phyloP scores from a whole-genome alignment of 129 eudicot species.

The Smallanthus sonchifolius region DNA sequence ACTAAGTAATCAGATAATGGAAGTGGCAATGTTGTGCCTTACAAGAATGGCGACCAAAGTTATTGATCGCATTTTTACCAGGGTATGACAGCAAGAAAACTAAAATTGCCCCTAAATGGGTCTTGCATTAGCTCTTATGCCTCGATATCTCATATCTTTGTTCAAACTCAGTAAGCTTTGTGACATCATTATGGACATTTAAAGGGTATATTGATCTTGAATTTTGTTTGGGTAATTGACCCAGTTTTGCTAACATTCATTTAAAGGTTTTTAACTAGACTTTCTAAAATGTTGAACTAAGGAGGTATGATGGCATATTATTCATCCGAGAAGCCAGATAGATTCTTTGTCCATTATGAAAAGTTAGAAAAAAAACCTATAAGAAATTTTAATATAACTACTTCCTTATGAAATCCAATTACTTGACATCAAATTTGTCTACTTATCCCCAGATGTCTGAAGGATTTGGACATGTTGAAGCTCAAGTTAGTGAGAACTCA shows the following conservation, averaged over 20 bases:
- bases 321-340: not conserved
- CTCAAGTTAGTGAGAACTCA: no score
- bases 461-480: no score
- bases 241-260: conserved; percentile 39
- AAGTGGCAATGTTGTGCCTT: conserved; percentile 68
- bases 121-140: conserved; percentile 69
- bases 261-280: not conserved
- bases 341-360: conserved; percentile 10
- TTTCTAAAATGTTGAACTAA: not conserved
- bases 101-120: conserved; percentile 59
- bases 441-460: no score
- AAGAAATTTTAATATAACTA: no score
- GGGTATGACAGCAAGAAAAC: conserved; percentile 66
- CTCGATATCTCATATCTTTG: conserved; percentile 32
- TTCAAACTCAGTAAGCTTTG: conserved; percentile 23
- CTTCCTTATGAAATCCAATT: no score
- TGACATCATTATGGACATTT: conserved; percentile 15
- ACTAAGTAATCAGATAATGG: conserved; percentile 66
- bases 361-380: no score
- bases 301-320: not conserved
- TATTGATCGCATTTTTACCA: conserved; percentile 64
- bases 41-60: conserved; percentile 92
- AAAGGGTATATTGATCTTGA: conserved; percentile 25
- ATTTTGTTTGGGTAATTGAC: conserved; percentile 28
- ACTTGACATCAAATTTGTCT: no score